Conservation (phyloP, 768 basidiomycete species). For the Naganishia vaughanmartiniae region DNA sequence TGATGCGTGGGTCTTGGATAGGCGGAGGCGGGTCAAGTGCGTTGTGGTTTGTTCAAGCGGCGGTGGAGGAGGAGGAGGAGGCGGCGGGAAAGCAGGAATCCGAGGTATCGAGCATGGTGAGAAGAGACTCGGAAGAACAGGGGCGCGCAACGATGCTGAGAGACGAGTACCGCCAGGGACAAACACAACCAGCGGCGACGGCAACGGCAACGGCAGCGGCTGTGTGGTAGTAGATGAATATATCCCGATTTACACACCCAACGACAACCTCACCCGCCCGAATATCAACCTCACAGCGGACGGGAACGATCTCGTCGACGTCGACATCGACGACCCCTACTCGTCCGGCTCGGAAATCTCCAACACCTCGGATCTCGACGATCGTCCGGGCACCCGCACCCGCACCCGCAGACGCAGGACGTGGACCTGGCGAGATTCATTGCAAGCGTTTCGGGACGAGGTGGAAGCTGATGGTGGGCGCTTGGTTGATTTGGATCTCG, state of each 20-base stretch:
- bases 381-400: not conserved
- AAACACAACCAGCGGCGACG: not conserved
- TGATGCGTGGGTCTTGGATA: constrained; percentile 18
- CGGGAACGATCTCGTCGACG: not conserved
- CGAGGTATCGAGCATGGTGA: no score
- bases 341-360: not conserved
- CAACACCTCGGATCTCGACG: not conserved
- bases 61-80: no score
- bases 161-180: not conserved
- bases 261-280: not conserved
- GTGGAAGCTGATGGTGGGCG: constrained; percentile 8
- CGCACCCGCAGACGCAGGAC: not conserved
- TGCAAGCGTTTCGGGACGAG: not conserved
- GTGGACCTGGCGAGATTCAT: not conserved
- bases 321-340: not conserved
- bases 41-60: not conserved
- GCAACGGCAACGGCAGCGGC: no score
- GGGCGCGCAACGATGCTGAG: not conserved
- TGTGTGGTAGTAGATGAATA: constrained; percentile 8
- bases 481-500: not conserved
- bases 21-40: not conserved
- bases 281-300: no score
- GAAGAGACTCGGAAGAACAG: not conserved
- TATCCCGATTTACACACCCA: not conserved
- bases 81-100: not conserved